Evolutionary conservation across 306 rosid genomes (phyloP), one percentile per base, ranked within the genome.

Genomic region (Citrullus mucosospermus): DNA sequence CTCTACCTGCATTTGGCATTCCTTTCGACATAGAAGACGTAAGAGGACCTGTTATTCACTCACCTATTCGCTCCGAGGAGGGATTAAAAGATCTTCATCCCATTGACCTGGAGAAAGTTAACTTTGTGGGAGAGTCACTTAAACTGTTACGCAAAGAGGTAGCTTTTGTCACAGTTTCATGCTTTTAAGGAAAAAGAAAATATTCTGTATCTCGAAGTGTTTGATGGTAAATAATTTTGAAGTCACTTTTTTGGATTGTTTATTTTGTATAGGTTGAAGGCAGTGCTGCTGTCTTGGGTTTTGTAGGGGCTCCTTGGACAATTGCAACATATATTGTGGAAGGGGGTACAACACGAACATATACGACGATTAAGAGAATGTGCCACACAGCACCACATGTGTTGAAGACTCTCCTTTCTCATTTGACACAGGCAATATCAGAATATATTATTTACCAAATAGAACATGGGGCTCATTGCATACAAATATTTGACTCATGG

Each of bases 251-350:
- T 46, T 67, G 3, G 25, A 57, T 78, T 71, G 17, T 76, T 62
- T 51, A 56, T 72, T 82, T 82, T 71, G 32, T 74, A 20, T 83
- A 95, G 99, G 97, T 95, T 81, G 97, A 89, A 72, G 83, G 86
- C 46, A 84, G 84, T 53, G 93, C 99, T 57, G 97, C 99, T 68
- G 90, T 92, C 82, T 92, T 95, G 89, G 98, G 99, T 81, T 95
- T 95, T 80, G 99, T 95, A 41, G 99, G 99, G 82, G 99, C 97
- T 34, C 99, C 99, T 25, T 95, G 99, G 99, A 95, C 99, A 25
- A 85, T 95, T 61, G 97, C 97, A 56, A 95, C 99, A 28, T 95
- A 95, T 81, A 91, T 95, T 57, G 97, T 95, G 72, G 99, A 95
- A 92, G 99, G 99, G 82, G 96, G 96, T 78, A 89, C 92, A 38